phyloP scores from a whole-genome alignment of 2,329 filamentous ascomycete genomes.

The Tricladium varicosporioides region DNA sequence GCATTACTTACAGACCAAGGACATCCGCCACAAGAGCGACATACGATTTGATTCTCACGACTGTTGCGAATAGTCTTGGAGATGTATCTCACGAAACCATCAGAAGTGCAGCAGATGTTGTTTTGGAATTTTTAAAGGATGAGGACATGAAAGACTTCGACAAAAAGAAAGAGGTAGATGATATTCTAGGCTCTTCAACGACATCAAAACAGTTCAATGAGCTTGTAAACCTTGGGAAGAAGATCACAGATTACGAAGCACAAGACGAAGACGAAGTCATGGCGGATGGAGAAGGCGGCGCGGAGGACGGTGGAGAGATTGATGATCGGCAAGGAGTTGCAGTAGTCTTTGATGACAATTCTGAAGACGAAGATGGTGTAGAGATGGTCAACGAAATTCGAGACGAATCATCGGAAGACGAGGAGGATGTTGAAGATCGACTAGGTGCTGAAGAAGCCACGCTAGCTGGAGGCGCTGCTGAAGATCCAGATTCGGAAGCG shows the following conservation, averaged over 20 bases:
- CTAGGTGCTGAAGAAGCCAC: conserved; percentile 49
- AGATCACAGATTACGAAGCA: conserved; percentile 97
- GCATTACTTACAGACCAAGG: conserved; percentile 85
- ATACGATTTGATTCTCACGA: conserved; percentile 90
- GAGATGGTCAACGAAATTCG: conserved; percentile 80
- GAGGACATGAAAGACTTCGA: conserved; percentile 96
- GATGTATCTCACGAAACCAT: conserved; percentile 92
- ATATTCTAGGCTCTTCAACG: conserved; percentile 81
- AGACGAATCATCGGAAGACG: conserved; percentile 81
- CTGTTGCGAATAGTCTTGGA: conserved; percentile 83
- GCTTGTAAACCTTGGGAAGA: conserved; percentile 92
- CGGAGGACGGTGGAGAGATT: conserved; percentile 72
- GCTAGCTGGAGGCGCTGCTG: conserved; percentile 48
- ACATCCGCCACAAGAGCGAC: conserved; percentile 89
- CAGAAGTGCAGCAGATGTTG: conserved; percentile 88
- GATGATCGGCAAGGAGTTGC: conserved; percentile 96
- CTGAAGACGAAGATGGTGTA: conserved; percentile 79
- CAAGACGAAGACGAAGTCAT: conserved; percentile 94
- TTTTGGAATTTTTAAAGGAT: conserved; percentile 89
- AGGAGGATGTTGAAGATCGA: conserved; percentile 63
- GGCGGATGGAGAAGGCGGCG: conserved; percentile 64
- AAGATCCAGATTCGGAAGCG: conserved; percentile 49
- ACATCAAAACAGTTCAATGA: conserved; percentile 94
- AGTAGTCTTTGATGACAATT: conserved; percentile 91
- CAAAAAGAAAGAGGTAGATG: conserved; percentile 97